Evolutionary conservation across 164 flowering plant genomes (phyloP).

Genomic region (Macadamia integrifolia): DNA sequence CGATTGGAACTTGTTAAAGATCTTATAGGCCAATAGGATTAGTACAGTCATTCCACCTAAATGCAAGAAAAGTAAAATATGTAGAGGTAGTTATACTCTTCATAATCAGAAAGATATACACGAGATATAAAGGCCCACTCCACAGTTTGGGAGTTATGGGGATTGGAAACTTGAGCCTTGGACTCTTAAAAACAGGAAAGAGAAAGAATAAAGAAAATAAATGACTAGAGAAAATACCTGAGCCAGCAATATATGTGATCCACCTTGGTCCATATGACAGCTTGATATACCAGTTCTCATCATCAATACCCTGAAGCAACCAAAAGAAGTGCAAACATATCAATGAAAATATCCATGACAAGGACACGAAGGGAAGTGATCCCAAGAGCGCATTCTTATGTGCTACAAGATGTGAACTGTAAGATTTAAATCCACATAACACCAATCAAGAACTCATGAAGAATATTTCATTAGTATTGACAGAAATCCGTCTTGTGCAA

Average conservation of each 20-base stretch:
- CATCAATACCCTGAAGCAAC: conserved; percentile 18
- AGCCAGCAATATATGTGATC: conserved; percentile 59
- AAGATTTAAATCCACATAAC: neutral
- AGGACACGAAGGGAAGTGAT: neutral
- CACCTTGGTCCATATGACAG: conserved; percentile 74
- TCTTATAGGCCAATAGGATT: conserved; percentile 38
- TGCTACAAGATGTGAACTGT: neutral
- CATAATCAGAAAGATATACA: neutral
- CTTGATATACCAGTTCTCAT: conserved; percentile 44
- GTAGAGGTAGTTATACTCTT: neutral
- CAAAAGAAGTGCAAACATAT: neutral
- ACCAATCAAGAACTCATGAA: neutral
- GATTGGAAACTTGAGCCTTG: too few relatives aligned
- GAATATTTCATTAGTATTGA: neutral
- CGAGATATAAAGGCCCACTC: too few relatives aligned
- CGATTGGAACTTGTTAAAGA: conserved; percentile 33
- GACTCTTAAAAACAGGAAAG: too few relatives aligned
- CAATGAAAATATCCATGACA: neutral
- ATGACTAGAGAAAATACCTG: neutral
- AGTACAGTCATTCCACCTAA: conserved; percentile 53
- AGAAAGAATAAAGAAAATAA: neutral
- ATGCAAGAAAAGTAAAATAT: conserved; percentile 5
- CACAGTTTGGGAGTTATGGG: too few relatives aligned
- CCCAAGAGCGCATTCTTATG: neutral
- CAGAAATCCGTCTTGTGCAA: neutral